Conservation (phyloP, 139 green algal species). For the Zygnema circumcarinatum region DNA sequence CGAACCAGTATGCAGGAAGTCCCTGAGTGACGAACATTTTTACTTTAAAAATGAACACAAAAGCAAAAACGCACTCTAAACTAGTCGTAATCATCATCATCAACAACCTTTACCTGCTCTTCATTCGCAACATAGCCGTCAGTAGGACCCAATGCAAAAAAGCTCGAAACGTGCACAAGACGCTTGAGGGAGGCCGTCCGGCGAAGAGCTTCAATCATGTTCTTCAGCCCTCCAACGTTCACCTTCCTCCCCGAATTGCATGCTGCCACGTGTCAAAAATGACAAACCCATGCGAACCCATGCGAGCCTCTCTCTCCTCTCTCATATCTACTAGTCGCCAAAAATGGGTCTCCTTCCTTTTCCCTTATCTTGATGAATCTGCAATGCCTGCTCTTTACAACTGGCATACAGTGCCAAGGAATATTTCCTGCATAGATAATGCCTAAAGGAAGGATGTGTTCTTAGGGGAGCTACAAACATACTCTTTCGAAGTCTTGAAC, state of each 20-base stretch:
- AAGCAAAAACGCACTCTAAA: no score
- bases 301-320: neutral
- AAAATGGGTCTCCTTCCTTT: neutral
- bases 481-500: slow-evolving; percentile 6
- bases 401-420: no score
- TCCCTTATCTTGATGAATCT: no score
- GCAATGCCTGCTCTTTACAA: no score
- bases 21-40: no score
- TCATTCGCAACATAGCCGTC: neutral
- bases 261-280: neutral
- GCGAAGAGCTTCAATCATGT: slow-evolving; percentile 26
- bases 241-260: neutral
- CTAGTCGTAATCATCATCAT: no score
- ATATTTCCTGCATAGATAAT: no score
- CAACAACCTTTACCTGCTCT: slow-evolving; percentile 15
- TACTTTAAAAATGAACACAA: no score
- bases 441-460: no score
- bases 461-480: neutral
- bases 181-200: neutral
- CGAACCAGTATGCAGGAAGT: no score
- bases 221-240: slow-evolving; percentile 35
- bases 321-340: neutral
- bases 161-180: slow-evolving; percentile 13
- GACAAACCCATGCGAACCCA: neutral
- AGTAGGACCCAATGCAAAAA: slow-evolving; percentile 27